Base-by-base conservation (phyloP, 202 grass and related monocot genomes). In the Eragrostis tef region DNA sequence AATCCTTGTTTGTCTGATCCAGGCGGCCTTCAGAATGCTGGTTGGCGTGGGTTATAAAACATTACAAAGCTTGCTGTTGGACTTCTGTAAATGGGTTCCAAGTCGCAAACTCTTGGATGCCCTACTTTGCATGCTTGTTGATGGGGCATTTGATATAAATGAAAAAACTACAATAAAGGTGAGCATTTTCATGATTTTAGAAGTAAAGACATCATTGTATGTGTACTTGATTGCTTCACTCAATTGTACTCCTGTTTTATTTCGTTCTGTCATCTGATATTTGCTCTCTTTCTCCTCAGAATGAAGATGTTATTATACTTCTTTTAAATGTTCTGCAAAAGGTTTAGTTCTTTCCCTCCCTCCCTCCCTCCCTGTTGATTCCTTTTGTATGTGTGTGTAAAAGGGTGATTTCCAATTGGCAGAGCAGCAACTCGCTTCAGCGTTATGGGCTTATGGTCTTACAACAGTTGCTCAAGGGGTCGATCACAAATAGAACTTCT, bases 111-210 rank as follows among this genome's bases (percentile, higher is more conserved):
- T 98, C 62, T 62, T 98, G 70, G 73, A 90, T 86, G 90, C 90
- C 29, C 74, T 98, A 77, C 90, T 98, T 86, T 87, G 90, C 85
- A 94, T 98, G 95, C 95, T 98, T 88, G 92, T 94, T 46, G 95
- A 95, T 81, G 96, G 92, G 66, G 86, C 74, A 79, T 98, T 98
- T 85, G 83, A 90, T 57, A 86, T 91, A 83, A 91, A 93, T 84
- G 92, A 93, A 52, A 91, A 93, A 85, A 87, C 83, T 77, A 88
- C 87, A 82, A 93, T 98, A 83, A 95, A 91, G 92, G 96, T 90
- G 67, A 41, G 75, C 59, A 52, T 70, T 74, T 24, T 59, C 34
- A 72, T 79, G 60, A 45, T 82, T 82, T 79, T 79, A 47, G 65
- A 70, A 31, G 29, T 31, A 31, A 31, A 42, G 75, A 13, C 26